phyloP scores from a whole-genome alignment of 345 rosid species.

The Geranium rotundifolium region DNA sequence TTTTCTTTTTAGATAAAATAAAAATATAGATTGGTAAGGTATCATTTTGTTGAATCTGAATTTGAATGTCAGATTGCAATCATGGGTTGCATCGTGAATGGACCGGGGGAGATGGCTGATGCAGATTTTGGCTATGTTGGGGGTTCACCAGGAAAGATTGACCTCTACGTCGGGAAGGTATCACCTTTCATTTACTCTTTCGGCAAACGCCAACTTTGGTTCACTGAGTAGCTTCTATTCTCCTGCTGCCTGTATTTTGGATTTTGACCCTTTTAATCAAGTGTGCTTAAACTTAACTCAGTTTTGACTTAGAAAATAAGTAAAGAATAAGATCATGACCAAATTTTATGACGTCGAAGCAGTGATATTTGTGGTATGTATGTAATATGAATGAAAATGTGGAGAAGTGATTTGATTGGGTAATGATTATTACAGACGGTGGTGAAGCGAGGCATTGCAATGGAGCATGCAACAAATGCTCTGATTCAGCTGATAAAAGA shows the following conservation, averaged over 20 bases:
- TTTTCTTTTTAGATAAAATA: neutral
- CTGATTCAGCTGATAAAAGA: slow-evolving; percentile 86
- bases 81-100: slow-evolving; percentile 98
- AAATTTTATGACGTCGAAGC: no score
- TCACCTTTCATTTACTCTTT: neutral
- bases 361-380: no score
- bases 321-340: no score
- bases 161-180: slow-evolving; percentile 95
- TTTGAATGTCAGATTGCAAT: slow-evolving; percentile 52
- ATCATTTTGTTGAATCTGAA: no score
- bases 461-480: slow-evolving; percentile 79
- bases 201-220: neutral
- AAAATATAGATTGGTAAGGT: no score
- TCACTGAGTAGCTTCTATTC: no score
- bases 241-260: no score
- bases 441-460: slow-evolving; percentile 86
- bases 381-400: no score
- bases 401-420: no score
- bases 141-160: slow-evolving; percentile 95
- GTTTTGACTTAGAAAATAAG: no score
- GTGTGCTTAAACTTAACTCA: no score
- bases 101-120: slow-evolving; percentile 99
- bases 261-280: no score
- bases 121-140: slow-evolving; percentile 98
- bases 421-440: slow-evolving; percentile 52